Evolutionary conservation across 257 asterid species (phyloP).

Genomic region (Nicotiana obtusifolia): DNA sequence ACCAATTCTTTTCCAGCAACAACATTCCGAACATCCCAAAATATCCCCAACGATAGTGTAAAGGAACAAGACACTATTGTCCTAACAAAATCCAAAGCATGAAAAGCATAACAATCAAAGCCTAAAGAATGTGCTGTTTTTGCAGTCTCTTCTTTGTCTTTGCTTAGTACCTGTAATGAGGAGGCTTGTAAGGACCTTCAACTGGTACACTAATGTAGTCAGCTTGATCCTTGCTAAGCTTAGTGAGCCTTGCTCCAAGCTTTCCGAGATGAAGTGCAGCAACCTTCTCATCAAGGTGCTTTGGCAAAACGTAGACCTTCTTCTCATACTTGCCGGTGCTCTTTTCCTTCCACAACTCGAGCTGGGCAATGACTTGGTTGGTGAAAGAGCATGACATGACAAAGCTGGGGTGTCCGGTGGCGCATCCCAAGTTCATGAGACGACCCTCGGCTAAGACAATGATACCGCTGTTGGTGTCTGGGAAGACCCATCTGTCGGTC

Average conservation of each 20-base stretch:
- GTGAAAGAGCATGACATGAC: slow-evolving; percentile 59
- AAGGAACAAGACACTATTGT: neutral
- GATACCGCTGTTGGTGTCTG: slow-evolving; percentile 48
- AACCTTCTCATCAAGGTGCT: slow-evolving; percentile 56
- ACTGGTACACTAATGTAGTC: slow-evolving; percentile 39
- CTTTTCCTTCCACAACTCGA: slow-evolving; percentile 54
- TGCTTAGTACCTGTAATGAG: slow-evolving; percentile 46
- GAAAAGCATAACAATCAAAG: neutral
- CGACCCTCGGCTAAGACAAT: slow-evolving; percentile 52
- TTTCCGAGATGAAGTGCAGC: slow-evolving; percentile 44
- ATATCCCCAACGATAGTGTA: neutral
- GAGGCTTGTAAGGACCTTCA: slow-evolving; percentile 55
- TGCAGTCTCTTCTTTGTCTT: neutral
- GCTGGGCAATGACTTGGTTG: slow-evolving; percentile 52
- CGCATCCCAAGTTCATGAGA: slow-evolving; percentile 55
- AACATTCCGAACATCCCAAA: neutral
- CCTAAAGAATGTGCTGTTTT: neutral
- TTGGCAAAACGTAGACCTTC: slow-evolving; percentile 54
- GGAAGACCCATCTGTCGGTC: slow-evolving; percentile 11
- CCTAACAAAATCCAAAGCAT: neutral
- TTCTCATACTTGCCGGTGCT: slow-evolving; percentile 42
- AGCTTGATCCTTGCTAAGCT: slow-evolving; percentile 44
- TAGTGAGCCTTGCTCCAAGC: slow-evolving; percentile 50
- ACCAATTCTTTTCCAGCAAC: neutral
- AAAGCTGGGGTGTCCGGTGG: slow-evolving; percentile 56